phyloP scores from a whole-genome alignment of 2,329 filamentous ascomycete genomes.

The Microsporum canis region DNA sequence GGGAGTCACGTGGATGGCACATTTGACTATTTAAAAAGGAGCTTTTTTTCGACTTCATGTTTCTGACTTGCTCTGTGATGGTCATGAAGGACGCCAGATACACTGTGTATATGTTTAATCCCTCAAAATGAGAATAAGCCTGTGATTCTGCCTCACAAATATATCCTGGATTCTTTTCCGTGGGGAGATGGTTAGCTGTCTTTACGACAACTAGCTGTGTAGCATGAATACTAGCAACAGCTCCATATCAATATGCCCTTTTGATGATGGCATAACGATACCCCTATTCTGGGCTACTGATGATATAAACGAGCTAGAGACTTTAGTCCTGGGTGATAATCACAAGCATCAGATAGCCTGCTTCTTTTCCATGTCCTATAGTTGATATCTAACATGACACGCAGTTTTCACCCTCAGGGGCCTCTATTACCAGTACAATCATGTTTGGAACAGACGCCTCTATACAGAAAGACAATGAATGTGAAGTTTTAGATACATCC shows the following conservation, averaged over 20 bases:
- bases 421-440: neutral
- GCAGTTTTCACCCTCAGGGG: neutral
- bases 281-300: neutral
- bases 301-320: neutral
- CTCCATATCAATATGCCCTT: neutral
- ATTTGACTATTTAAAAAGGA: neutral
- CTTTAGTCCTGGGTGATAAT: no score
- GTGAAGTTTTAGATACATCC: neutral
- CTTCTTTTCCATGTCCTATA: neutral
- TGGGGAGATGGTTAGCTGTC: neutral
- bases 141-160: neutral
- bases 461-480: neutral
- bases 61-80: neutral
- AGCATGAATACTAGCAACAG: neutral
- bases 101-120: neutral
- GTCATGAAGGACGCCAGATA: neutral
- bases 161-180: neutral
- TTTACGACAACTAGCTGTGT: neutral
- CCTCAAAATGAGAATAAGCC: neutral
- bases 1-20: neutral
- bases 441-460: neutral
- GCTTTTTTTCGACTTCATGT: neutral
- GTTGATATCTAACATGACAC: neutral
- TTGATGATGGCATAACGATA: neutral
- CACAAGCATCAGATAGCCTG: neutral